Base-by-base conservation (phyloP, 257 asterid genomes). In the Osmanthus fragrans region DNA sequence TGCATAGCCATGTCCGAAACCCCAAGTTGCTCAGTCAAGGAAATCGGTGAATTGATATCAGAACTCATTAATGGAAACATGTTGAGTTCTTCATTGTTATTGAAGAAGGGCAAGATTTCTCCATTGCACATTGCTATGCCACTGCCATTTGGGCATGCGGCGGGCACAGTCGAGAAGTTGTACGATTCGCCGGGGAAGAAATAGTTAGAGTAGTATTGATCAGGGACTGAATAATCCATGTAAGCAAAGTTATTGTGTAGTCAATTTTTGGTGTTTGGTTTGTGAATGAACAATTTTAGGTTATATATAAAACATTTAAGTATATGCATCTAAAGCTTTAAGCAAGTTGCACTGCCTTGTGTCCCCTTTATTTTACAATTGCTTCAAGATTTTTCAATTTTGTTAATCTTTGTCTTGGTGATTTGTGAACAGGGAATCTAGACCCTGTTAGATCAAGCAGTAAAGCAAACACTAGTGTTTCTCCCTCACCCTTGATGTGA, bases 141-240 rank as follows among this genome's bases (percentile, higher is more conserved):
- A 65, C 70, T 27, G n/a, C 76, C 45, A 30, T 71, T 73, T 4
- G 81, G 27, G 69, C 72, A 40, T 18, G 18, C n/a, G 6, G 27
- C 66, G 3, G 81, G 23, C 30, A 71, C 71, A 47, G 70, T 23
- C 32, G 80, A 68, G 39, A 70, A 34, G 65, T 76, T 69, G 84
- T 77, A 64, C 74, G 84, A 73, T 2, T 86, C 84, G 7, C 42
- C 23, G 72, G 91, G 66, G 67, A 86, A 73, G 5, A 77, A 27
- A 51, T 76, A 40, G n/a, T 84, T 81, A n/a, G 84, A 68, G 84
- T 79, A 85, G 85, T 87, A 79, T 4, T 80, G 89, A 71, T 87
- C 79, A 82, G 87, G 80, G 84, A 82, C 29, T 73, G 86, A 51
- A 73, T 89, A 79, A 82, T 91, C 87, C 96, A 91, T 90, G 77